phyloP scores from a whole-genome alignment of 2,329 filamentous ascomycete genomes.

The Aspergillus udagawae region DNA sequence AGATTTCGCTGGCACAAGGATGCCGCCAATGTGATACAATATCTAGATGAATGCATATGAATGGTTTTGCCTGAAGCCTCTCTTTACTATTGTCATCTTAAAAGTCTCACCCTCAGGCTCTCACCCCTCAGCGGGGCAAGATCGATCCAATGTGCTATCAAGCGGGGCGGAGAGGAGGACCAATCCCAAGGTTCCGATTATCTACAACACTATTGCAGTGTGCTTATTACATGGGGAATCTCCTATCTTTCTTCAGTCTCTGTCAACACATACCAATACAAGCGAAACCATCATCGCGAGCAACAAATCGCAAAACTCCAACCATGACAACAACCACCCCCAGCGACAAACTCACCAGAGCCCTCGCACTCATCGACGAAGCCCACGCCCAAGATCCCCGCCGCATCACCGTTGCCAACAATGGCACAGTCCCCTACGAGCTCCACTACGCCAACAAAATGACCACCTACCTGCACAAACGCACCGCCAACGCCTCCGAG shows the following conservation, averaged over 20 bases:
- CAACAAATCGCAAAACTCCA: neutral
- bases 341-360: constrained; percentile 40
- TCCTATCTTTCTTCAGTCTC: neutral
- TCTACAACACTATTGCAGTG: neutral
- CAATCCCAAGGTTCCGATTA: neutral
- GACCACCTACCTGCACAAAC: constrained; percentile 65
- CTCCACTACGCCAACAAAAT: constrained; percentile 78
- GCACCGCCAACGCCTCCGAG: constrained; percentile 60
- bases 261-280: neutral
- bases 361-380: constrained; percentile 66
- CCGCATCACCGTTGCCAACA: constrained; percentile 24
- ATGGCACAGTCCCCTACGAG: constrained; percentile 61
- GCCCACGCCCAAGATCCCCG: constrained; percentile 68
- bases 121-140: neutral
- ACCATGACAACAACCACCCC: constrained; percentile 1
- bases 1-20: neutral
- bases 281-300: neutral
- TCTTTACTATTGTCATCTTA: neutral
- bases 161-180: neutral
- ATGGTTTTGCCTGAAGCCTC: neutral
- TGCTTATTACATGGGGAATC: too few relatives aligned
- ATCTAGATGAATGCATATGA: neutral
- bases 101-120: too few relatives aligned
- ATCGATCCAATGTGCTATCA: neutral
- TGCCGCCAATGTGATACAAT: neutral